Evolutionary conservation across 1,284 basidiomycete genomes (phyloP), one percentile per base, ranked within the genome.

Genomic region (Pseudozyma sp.): DNA sequence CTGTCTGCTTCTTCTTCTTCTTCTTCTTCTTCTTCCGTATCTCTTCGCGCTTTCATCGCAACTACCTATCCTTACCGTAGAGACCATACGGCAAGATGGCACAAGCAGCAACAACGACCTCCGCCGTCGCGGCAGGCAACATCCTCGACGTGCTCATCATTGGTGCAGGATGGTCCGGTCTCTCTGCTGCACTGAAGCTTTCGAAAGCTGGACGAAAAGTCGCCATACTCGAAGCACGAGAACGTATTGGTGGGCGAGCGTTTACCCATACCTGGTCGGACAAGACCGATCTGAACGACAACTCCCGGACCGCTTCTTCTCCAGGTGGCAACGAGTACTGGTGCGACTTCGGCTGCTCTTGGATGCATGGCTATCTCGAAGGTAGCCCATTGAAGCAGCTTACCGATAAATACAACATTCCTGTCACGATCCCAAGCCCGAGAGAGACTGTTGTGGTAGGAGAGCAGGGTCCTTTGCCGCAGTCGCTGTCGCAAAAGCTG

Each of bases 321-420:
- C 45, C 64, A 9, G 42, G 52, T 12, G 45, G 35, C 1, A 51
- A 4, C 35, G 67, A 70, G 44, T 60, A 60, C 34, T 70, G 68
- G 67, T 75, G 72, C 63, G 72, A 75, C 39, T 70, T 75, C 21
- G 72, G 88, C 18, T 88, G 87, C 72, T 86, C 85, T 56, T 88
- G 86, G 86, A 87, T 88, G 40, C 87, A 88, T 74, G 87, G 87
- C 13, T 87, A 85, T 72, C 81, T 85, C 34, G 86, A 87, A 70
- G 87, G 87, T 5, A 86, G 86, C 55, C 87, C 87, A 0, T 81
- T 87, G 18, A 82, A 85, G 39, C 72, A 66, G 7, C 81, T 88
- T 18, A 86, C 86, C 1, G 83, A 86, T 53, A 81, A 80, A 40
- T 77, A 87, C 44, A 84, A 83, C 0, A 84, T 87, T 14, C 52